Evolutionary conservation across 1,284 basidiomycete species (phyloP).

Genomic region (Ustilago esculenta): DNA sequence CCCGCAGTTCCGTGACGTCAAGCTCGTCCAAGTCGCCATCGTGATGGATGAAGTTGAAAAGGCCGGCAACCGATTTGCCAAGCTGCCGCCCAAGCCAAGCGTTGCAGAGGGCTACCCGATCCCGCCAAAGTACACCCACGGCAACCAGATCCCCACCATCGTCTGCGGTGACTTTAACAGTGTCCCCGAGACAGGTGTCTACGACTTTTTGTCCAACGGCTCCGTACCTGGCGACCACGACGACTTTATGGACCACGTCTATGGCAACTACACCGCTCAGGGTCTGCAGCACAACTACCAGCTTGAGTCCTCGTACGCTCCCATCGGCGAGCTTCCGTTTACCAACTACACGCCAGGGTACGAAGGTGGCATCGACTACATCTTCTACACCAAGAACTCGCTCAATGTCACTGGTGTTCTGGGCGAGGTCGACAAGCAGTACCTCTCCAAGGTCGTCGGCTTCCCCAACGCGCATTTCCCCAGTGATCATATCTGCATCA

Average conservation of each 20-base stretch:
- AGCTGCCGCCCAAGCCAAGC: constrained; percentile 77
- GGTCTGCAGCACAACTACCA: constrained; percentile 83
- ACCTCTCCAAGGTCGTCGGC: constrained; percentile 90
- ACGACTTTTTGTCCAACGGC: constrained; percentile 86
- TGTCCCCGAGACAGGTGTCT: constrained; percentile 84
- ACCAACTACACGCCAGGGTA: constrained; percentile 86
- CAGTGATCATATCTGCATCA: constrained; percentile 65
- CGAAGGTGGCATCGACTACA: constrained; percentile 81
- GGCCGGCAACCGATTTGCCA: constrained; percentile 83
- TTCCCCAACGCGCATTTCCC: constrained; percentile 98
- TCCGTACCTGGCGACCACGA: constrained; percentile 75
- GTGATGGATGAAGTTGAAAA: constrained; percentile 93
- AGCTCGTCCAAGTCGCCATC: constrained; percentile 92
- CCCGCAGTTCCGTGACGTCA: constrained; percentile 91
- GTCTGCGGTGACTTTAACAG: constrained; percentile 97
- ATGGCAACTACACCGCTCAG: constrained; percentile 91
- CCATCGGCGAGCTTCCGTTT: constrained; percentile 72
- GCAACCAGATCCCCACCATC: constrained; percentile 87
- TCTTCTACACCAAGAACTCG: constrained; percentile 86
- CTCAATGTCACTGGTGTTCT: constrained; percentile 85
- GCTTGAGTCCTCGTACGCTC: constrained; percentile 82
- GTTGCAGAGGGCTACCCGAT: constrained; percentile 66
- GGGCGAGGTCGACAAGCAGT: constrained; percentile 85
- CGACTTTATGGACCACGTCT: constrained; percentile 91
- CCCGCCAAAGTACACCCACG: constrained; percentile 78